Percentiles rank a stretch among this genome's conserved stretches.
Conservation (phyloP, 2,329 filamentous ascomycete genomes). For the Claviceps purpurea region DNA sequence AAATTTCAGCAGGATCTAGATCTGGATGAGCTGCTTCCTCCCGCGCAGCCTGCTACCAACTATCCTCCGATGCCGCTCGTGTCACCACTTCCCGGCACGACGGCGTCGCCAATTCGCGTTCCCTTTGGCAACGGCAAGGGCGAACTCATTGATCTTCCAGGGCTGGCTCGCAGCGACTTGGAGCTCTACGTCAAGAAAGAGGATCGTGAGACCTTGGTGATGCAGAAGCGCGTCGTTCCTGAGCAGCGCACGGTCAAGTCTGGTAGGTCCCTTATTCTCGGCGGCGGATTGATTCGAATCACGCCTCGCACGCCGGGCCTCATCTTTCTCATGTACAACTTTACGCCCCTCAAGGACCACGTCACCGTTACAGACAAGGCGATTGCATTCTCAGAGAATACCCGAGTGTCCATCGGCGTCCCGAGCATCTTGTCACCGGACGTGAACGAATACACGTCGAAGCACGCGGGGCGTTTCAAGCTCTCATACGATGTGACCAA, state of each 20-base stretch:
- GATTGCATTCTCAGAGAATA: slow-evolving; percentile 53
- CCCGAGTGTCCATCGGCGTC: slow-evolving; percentile 41
- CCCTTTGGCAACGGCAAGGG: slow-evolving; percentile 78
- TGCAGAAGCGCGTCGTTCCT: slow-evolving; percentile 63
- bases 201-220: slow-evolving; percentile 55
- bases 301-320: slow-evolving; percentile 52
- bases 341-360: slow-evolving; percentile 67
- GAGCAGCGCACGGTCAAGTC: slow-evolving; percentile 60
- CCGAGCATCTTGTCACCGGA: slow-evolving; percentile 49
- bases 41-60: slow-evolving; percentile 54
- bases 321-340: slow-evolving; percentile 70
- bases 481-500: slow-evolving; percentile 77
- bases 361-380: slow-evolving; percentile 72
- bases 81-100: slow-evolving; percentile 80
- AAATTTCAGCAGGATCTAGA: slow-evolving; percentile 16
- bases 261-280: slow-evolving; percentile 69
- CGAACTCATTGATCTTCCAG: slow-evolving; percentile 87
- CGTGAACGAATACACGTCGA: slow-evolving; percentile 38
- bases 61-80: slow-evolving; percentile 80
- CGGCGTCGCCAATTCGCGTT: slow-evolving; percentile 84
- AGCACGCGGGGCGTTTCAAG: slow-evolving; percentile 60
- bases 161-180: slow-evolving; percentile 61
- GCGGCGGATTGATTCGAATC: slow-evolving; percentile 69
- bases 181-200: slow-evolving; percentile 56
- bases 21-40: slow-evolving; percentile 55